Percentiles rank a stretch among this genome's conserved stretches.
Conservation (phyloP, 805 yeast genomes). For the Diddensiella santjacobensis region DNA sequence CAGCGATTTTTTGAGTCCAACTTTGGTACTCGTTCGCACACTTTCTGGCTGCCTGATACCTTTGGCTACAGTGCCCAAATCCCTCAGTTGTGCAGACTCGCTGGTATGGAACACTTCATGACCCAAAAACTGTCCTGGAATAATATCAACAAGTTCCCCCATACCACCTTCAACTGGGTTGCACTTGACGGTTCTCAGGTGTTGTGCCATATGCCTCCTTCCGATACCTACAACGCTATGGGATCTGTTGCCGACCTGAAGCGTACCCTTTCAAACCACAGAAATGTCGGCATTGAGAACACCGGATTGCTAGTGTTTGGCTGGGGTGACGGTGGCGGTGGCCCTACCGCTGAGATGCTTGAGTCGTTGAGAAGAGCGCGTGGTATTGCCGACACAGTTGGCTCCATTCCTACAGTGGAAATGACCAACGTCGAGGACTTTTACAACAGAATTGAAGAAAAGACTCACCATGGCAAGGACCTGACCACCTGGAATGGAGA, state of each 20-base stretch:
- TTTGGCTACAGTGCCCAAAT: conserved; percentile 83
- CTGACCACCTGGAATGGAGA: conserved; percentile 91
- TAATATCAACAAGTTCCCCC: conserved; percentile 74
- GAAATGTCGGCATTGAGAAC: conserved; percentile 63
- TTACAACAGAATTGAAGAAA: conserved; percentile 57
- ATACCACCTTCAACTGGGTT: conserved; percentile 78
- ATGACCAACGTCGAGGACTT: conserved; percentile 70
- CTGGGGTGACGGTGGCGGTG: conserved; percentile 89
- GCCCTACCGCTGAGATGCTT: conserved; percentile 76
- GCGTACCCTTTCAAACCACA: conserved; percentile 64
- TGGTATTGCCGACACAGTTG: conserved; percentile 69
- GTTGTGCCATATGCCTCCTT: conserved; percentile 85
- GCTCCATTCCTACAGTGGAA: conserved; percentile 73
- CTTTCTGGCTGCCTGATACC: conserved; percentile 85
- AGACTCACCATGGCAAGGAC: conserved; percentile 56
- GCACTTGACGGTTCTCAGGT: conserved; percentile 80
- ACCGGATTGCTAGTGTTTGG: conserved; percentile 71
- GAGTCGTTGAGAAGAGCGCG: conserved; percentile 75
- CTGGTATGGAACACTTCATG: conserved; percentile 66
- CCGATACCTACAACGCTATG: conserved; percentile 78
- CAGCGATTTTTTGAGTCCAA: conserved; percentile 67
- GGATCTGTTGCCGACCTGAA: conserved; percentile 80
- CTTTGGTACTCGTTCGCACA: conserved; percentile 61
- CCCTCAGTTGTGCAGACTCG: conserved; percentile 73
- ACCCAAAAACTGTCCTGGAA: conserved; percentile 87